phyloP scores from a whole-genome alignment of 208 protist species.

The Pavlovales sp. region DNA sequence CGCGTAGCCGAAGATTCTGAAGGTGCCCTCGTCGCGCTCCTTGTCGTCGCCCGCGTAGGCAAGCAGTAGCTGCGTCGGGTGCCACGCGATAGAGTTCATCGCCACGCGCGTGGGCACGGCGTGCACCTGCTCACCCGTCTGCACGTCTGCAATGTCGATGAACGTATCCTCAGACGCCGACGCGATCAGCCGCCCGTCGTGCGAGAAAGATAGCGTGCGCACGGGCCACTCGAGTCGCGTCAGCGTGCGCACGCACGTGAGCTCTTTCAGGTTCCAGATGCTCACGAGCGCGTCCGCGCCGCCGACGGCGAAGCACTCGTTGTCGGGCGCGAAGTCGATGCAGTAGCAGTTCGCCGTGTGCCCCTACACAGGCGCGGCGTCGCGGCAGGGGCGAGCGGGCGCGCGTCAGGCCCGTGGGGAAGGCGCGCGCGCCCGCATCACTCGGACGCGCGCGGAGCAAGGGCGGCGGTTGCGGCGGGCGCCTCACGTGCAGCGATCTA shows the following conservation, averaged over 20 bases:
- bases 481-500: neutral
- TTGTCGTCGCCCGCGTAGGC: conserved; percentile 41
- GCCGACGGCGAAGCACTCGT: conserved; percentile 40
- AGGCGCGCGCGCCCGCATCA: conserved; percentile 17
- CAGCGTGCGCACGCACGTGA: conserved; percentile 51
- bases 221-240: conserved; percentile 46
- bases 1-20: conserved; percentile 19
- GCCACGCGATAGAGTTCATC: conserved; percentile 56
- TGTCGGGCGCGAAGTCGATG: conserved; percentile 49
- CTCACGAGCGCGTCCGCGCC: conserved; percentile 54
- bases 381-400: too few species aligned
- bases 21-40: conserved; percentile 5
- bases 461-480: neutral
- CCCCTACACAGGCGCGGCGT: conserved; percentile 31
- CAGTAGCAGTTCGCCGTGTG: conserved; percentile 61
- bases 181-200: conserved; percentile 51
- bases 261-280: conserved; percentile 46
- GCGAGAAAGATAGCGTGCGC: conserved; percentile 52
- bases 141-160: conserved; percentile 52
- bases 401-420: too few species aligned
- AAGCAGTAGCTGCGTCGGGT: conserved; percentile 44
- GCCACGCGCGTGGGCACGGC: conserved; percentile 31
- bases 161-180: conserved; percentile 52
- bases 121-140: conserved; percentile 38
- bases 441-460: neutral